Evolutionary conservation across 495 filamentous ascomycete genomes (phyloP).

Genomic region (Friedmanniomyces endolithicus): DNA sequence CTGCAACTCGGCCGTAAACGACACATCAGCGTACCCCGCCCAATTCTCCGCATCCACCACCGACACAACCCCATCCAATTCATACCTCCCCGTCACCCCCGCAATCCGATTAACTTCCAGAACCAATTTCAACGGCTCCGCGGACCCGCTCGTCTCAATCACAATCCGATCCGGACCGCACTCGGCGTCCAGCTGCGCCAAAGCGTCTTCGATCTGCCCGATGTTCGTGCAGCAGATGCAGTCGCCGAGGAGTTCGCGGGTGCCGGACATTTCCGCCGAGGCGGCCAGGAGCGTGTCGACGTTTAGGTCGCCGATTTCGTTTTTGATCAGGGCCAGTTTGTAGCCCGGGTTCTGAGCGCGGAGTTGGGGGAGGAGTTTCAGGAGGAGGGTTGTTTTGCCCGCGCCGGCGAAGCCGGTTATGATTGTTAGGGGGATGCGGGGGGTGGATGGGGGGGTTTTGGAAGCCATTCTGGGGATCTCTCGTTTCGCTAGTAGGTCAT

Average conservation of each 20-base stretch:
- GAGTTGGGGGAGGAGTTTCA: constrained; percentile 80
- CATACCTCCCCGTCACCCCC: constrained; percentile 50
- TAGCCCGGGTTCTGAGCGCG: constrained; percentile 44
- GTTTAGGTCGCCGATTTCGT: constrained; percentile 92
- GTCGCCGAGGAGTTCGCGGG: constrained; percentile 82
- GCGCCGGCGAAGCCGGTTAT: constrained; percentile 90
- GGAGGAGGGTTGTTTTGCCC: constrained; percentile 85
- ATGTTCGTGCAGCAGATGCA: constrained; percentile 99
- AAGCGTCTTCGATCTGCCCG: constrained; percentile 70
- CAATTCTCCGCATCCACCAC: constrained; percentile 98
- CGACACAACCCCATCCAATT: constrained; percentile 78
- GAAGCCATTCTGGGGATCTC: background rate
- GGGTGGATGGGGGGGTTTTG: too few species aligned
- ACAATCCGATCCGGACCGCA: constrained; percentile 69
- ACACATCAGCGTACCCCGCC: constrained; percentile 87
- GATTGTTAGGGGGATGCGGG: constrained; percentile 78
- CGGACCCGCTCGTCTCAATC: constrained; percentile 80
- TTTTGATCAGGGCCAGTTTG: constrained; percentile 88
- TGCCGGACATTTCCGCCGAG: constrained; percentile 69
- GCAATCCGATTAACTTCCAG: constrained; percentile 63
- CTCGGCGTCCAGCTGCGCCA: constrained; percentile 51
- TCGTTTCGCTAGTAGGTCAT: too few species aligned
- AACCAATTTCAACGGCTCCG: constrained; percentile 36
- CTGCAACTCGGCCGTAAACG: constrained; percentile 41
- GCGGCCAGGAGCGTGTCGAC: constrained; percentile 84